Conservation (phyloP, 306 rosid genomes). For the Begonia loranthoides region DNA sequence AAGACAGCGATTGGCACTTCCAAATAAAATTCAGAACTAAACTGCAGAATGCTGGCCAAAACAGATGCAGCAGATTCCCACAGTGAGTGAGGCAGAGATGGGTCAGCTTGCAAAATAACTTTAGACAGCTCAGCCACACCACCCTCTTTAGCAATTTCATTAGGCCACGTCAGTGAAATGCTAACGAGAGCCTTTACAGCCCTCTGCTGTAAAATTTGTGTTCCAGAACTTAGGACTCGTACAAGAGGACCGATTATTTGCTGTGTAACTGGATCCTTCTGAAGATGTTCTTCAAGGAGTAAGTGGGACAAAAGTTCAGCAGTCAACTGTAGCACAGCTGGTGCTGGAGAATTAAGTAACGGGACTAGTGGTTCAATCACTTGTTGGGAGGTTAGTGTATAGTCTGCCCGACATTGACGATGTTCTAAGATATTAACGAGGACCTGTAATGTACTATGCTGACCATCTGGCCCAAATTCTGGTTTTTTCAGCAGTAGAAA, state of each 20-base stretch:
- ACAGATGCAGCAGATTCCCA: slow-evolving; percentile 99
- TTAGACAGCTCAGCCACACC: slow-evolving; percentile 83
- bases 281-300: slow-evolving; percentile 79
- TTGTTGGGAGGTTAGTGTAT: slow-evolving; percentile 64
- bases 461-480: slow-evolving; percentile 92
- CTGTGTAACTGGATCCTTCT: slow-evolving; percentile 77
- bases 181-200: slow-evolving; percentile 96
- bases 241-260: slow-evolving; percentile 87
- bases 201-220: slow-evolving; percentile 90
- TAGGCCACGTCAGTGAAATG: slow-evolving; percentile 88
- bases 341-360: slow-evolving; percentile 76
- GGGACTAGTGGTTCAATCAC: slow-evolving; percentile 89
- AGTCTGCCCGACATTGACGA: slow-evolving; percentile 91
- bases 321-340: slow-evolving; percentile 93
- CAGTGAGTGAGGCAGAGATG: slow-evolving; percentile 87
- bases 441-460: slow-evolving; percentile 87
- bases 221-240: slow-evolving; percentile 78
- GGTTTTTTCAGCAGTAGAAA: slow-evolving; percentile 69
- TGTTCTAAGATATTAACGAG: slow-evolving; percentile 93
- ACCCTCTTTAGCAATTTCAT: slow-evolving; percentile 96
- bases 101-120: slow-evolving; percentile 90
- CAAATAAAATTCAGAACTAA: slow-evolving; percentile 92
- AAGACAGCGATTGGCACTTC: slow-evolving; percentile 97
- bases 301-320: slow-evolving; percentile 94
- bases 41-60: slow-evolving; percentile 82